Base-by-base conservation (phyloP, 306 rosid species). In the Quercus aquifolioides region DNA sequence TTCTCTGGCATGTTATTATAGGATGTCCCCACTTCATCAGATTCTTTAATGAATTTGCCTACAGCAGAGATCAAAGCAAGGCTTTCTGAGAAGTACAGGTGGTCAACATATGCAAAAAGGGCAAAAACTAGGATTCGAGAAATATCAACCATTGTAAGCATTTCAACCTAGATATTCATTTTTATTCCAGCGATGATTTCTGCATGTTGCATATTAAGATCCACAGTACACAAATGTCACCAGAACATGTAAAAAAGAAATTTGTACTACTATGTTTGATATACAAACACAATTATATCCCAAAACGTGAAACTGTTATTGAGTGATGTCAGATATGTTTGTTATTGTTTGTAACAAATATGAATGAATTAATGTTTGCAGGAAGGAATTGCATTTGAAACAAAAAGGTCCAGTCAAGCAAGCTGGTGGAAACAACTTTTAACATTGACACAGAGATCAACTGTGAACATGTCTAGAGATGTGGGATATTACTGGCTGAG, bases 401-500 rank as follows among this genome's bases (percentile, higher is more conserved):
- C 80, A 33, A 78, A 82, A 73, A 65, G 28, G 31, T 90, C 92
- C 84, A 92, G 93, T 71, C 87, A 87, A 89, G 95, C 99, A 71
- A 87, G 86, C 84, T 95, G 96, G 99, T 84, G 88, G 89, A 93
- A 84, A 86, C 99, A 95, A 83, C 96, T 95, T 26, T 52, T 49
- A 1, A 93, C 98, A 46, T 73, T 95, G 88, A 89, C 97, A 25
- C 87, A 35, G 57, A 88, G 99, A 84, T 95, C 99, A 26, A 85
- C 89, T 56, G 76, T 95, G 80, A 93, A 95, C 91, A 95, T 95
- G 99, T 79, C 87, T 73, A 88, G 99, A 83, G 99, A 95, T 79
- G 94, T 95, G 30, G 99, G 99, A n/a, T 95, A 95, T 80, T 95
- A 91, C 80, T 95, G 99, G 99, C 75, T 93, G 77, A 92, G 99